Evolutionary conservation across 2,329 filamentous ascomycete genomes (phyloP).

Genomic region (Colletotrichum endophyticum): DNA sequence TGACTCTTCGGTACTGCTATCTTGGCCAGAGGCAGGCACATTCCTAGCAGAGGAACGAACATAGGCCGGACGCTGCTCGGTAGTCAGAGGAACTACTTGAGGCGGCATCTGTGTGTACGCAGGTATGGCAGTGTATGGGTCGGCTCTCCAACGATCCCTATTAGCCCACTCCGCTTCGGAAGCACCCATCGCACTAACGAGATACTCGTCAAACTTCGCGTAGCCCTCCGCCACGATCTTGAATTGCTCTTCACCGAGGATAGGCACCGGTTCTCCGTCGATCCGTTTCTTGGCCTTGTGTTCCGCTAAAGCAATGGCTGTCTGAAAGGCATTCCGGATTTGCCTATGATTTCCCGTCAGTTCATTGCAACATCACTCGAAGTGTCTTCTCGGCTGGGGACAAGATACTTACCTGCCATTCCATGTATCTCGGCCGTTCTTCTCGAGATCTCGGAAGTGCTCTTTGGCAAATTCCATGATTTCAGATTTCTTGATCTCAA

Average conservation of each 20-base stretch:
- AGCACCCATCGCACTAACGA: neutral
- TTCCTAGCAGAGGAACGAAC: neutral
- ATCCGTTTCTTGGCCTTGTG: neutral
- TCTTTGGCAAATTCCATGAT: neutral
- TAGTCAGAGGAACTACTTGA: neutral
- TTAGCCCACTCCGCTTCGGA: neutral
- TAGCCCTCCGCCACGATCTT: neutral
- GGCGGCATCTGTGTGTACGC: neutral
- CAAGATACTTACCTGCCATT: conserved; percentile 18
- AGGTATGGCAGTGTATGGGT: neutral
- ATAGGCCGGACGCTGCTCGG: neutral
- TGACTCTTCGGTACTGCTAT: neutral
- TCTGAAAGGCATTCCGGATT: conserved; percentile 29
- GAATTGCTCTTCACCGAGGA: neutral
- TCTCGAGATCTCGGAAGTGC: neutral
- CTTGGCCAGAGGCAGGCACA: neutral
- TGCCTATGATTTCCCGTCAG: conserved; percentile 3
- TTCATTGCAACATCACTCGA: neutral
- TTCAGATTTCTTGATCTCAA: neutral
- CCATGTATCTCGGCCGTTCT: conserved; percentile 7
- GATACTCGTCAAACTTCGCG: neutral
- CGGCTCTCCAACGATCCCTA: neutral
- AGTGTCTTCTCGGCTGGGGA: neutral
- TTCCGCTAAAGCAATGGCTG: conserved; percentile 23
- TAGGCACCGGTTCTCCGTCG: neutral